phyloP scores from a whole-genome alignment of 352 stramenopile genomes.

The Pythium pyrilobum region DNA sequence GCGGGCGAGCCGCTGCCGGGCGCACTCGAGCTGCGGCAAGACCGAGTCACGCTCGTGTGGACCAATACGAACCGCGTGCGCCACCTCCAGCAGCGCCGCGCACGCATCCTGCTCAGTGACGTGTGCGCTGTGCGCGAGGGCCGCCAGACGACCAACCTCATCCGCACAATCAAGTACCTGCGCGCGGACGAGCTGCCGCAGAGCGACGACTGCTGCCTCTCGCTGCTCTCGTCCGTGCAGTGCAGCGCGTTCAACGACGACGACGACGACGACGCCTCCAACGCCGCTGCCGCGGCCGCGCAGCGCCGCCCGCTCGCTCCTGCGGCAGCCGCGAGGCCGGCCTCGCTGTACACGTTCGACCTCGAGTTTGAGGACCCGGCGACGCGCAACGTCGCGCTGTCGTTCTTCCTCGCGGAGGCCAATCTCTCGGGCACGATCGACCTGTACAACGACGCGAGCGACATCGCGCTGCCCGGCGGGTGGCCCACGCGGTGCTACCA shows the following conservation, averaged over 20 bases:
- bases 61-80: slow-evolving; percentile 30
- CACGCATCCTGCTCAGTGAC: slow-evolving; percentile 36
- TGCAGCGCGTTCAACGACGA: neutral
- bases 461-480: slow-evolving; percentile 45
- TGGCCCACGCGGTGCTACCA: slow-evolving; percentile 60
- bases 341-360: slow-evolving; percentile 47
- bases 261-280: neutral
- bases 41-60: slow-evolving; percentile 67
- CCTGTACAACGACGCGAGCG: slow-evolving; percentile 30
- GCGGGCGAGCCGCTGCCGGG: slow-evolving; percentile 44
- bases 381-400: slow-evolving; percentile 42
- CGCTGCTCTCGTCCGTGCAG: slow-evolving; percentile 26
- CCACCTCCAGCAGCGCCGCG: slow-evolving; percentile 22
- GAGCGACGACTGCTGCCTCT: slow-evolving; percentile 70
- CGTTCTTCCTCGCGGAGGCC: slow-evolving; percentile 55
- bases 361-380: slow-evolving; percentile 60
- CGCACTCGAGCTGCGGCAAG: slow-evolving; percentile 50
- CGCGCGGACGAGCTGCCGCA: slow-evolving; percentile 30
- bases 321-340: neutral
- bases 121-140: slow-evolving; percentile 57
- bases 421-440: slow-evolving; percentile 42
- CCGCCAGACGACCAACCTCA: slow-evolving; percentile 72
- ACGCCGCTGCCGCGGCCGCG: neutral
- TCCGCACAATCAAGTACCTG: slow-evolving; percentile 82
- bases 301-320: slow-evolving; percentile 6